Evolutionary conservation across 2,329 filamentous ascomycete genomes (phyloP).

Genomic region (Exserohilum rostratum): DNA sequence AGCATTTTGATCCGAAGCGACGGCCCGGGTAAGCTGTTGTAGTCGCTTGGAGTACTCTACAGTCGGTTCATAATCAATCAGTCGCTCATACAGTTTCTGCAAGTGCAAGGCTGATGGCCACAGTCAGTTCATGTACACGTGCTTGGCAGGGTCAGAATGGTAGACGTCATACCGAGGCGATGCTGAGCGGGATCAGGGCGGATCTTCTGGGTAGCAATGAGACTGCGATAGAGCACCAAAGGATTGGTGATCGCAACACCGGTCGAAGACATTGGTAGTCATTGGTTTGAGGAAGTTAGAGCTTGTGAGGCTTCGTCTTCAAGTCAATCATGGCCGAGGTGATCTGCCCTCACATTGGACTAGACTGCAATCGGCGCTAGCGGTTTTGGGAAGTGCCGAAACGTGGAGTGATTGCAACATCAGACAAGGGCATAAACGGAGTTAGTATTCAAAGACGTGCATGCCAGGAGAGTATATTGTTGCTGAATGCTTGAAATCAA

Average conservation of each 20-base stretch:
- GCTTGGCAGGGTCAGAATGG: slow-evolving; percentile 22
- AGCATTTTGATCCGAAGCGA: slow-evolving; percentile 38
- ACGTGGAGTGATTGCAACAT: neutral
- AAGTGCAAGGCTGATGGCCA: slow-evolving; percentile 67
- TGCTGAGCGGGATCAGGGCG: slow-evolving; percentile 74
- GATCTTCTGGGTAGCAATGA: slow-evolving; percentile 70
- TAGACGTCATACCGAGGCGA: slow-evolving; percentile 58
- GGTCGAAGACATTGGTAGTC: slow-evolving; percentile 42
- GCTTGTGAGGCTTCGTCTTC: slow-evolving; percentile 12
- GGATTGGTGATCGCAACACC: slow-evolving; percentile 66
- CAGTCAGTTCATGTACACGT: slow-evolving; percentile 7
- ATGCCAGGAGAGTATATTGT: neutral
- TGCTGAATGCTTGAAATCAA: slow-evolving; percentile 38
- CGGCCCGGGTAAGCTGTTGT: slow-evolving; percentile 61
- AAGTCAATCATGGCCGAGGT: slow-evolving; percentile 26
- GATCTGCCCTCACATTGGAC: slow-evolving; percentile 23
- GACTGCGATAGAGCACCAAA: slow-evolving; percentile 74
- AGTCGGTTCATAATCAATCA: slow-evolving; percentile 80
- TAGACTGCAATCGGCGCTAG: slow-evolving; percentile 35
- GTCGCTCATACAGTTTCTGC: slow-evolving; percentile 73
- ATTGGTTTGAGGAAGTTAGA: slow-evolving; percentile 24
- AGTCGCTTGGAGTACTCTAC: slow-evolving; percentile 71
- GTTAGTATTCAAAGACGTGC: neutral
- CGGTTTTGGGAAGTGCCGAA: slow-evolving; percentile 17
- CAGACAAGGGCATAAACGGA: neutral